Conservation (phyloP, 169 alveolate genomes). For the Plasmodium gonderi region DNA sequence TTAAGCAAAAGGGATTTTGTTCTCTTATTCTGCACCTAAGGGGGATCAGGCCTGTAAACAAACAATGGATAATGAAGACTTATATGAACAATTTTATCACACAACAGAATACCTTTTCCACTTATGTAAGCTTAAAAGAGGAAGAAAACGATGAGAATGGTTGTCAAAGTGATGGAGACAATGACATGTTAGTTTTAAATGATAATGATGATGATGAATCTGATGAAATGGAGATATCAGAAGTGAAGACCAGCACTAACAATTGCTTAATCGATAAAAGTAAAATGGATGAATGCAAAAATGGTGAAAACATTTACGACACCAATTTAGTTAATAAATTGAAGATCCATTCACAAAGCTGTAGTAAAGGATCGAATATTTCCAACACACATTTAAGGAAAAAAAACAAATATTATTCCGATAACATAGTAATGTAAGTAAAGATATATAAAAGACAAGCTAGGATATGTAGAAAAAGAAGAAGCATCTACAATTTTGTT, state of each 20-base stretch:
- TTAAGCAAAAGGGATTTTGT: background rate
- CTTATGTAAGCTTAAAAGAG: background rate
- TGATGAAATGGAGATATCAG: background rate
- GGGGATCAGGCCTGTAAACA: background rate
- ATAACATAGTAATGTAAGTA: slow-evolving; percentile 24
- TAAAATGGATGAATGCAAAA: background rate
- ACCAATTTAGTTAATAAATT: background rate
- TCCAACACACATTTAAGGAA: background rate
- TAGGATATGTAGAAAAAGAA: background rate
- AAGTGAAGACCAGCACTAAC: background rate
- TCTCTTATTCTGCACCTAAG: background rate
- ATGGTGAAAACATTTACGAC: background rate
- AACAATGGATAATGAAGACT: background rate
- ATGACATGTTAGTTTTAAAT: slow-evolving; percentile 27
- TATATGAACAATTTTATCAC: background rate
- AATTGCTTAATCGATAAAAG: background rate
- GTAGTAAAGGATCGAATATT: background rate
- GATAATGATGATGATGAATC: slow-evolving; percentile 16
- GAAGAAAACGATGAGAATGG: background rate
- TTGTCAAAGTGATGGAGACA: slow-evolving; percentile 29
- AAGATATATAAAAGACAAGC: background rate
- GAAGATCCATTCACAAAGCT: background rate
- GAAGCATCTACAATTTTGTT: background rate
- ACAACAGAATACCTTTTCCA: slow-evolving; percentile 1
- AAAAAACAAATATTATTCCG: slow-evolving; percentile 42